phyloP scores from a whole-genome alignment of 75 land plant species.

The Selaginella moellendorffii region DNA sequence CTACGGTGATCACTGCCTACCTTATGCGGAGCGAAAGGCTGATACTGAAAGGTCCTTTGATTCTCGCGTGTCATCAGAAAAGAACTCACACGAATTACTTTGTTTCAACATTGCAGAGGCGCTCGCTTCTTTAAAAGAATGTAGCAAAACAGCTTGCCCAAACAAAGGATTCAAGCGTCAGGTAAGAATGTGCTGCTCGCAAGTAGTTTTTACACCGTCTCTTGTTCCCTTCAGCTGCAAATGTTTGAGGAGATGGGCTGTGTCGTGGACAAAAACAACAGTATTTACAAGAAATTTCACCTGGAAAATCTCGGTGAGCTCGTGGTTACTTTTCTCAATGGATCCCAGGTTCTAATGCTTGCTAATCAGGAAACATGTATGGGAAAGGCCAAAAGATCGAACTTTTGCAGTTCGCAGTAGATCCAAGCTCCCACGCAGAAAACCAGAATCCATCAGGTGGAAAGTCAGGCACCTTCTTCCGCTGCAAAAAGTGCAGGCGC shows the following conservation, averaged over 20 bases:
- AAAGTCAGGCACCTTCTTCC: slow-evolving; percentile 24
- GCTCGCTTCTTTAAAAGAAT: slow-evolving; percentile 49
- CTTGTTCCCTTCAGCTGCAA: slow-evolving; percentile 49
- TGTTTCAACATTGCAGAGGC: slow-evolving; percentile 46
- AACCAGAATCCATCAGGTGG: background rate
- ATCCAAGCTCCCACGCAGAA: slow-evolving; percentile 46
- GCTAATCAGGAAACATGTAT: slow-evolving; percentile 48
- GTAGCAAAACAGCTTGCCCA: slow-evolving; percentile 53
- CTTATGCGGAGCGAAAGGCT: slow-evolving; percentile 71
- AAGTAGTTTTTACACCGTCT: background rate
- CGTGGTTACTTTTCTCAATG: background rate
- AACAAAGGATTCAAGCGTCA: slow-evolving; percentile 93
- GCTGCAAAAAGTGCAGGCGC: slow-evolving; percentile 90
- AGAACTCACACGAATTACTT: background rate
- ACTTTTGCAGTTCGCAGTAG: slow-evolving; percentile 56
- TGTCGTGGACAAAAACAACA: slow-evolving; percentile 46
- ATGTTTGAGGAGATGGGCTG: slow-evolving; percentile 94
- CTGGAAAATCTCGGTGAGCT: slow-evolving; percentile 57
- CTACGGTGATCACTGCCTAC: slow-evolving; percentile 82
- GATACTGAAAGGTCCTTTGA: slow-evolving; percentile 67
- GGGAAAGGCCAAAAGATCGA: slow-evolving; percentile 63
- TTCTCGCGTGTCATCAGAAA: too few species aligned
- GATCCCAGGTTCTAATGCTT: background rate
- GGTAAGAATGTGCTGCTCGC: slow-evolving; percentile 25
- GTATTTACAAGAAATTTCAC: slow-evolving; percentile 73